Evolutionary conservation across 805 yeast species (phyloP), one percentile per base, ranked within the genome.

Genomic region (Metahyphopichia silvanorum): DNA sequence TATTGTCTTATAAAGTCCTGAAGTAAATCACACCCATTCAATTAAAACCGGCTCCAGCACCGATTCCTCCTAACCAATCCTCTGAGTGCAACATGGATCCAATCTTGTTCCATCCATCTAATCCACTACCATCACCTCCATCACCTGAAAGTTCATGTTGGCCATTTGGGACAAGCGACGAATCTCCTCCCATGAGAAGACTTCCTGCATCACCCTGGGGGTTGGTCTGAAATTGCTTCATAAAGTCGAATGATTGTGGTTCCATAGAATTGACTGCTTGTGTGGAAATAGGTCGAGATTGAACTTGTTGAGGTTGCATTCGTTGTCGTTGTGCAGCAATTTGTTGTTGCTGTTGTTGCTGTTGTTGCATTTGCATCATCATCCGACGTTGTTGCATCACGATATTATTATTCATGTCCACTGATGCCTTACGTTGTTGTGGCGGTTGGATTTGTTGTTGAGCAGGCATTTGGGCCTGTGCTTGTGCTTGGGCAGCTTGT

Each of bases 31-130:
- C 23, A 7, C 23, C 23, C 20, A 11, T 14, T 31, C 32, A 48
- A 11, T 41, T 44, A 32, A 57, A 57, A 9, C 63, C 60, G 2
- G 63, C 60, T 1, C 62, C 61, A 0, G 60, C 43, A 4, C 60
- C 64, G 51, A 58, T 49, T 37, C 49, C 48, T 27, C 54, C 52
- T 33, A 57, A 46, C 65, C 65, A 58, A 35, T 57, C 63, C 11
- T 27, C 30, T 4, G 30, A 16, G 18, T 27, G 30, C n/a, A 27
- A 22, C 30, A 27, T 27, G 10, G 30, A 27, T 9, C 27, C 27
- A 2, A 27, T 27, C 14, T 27, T 27, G 5, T 27, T 20, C 30
- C 30, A 27, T n/a, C 18, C 18, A 20, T 27, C 23, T n/a, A 27
- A 17, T n/a, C 32, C 33, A 26, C 37, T 32, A 25, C 25, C 29